Conservation (phyloP, 495 filamentous ascomycete genomes). For the Staphylotrichum longicolle region DNA sequence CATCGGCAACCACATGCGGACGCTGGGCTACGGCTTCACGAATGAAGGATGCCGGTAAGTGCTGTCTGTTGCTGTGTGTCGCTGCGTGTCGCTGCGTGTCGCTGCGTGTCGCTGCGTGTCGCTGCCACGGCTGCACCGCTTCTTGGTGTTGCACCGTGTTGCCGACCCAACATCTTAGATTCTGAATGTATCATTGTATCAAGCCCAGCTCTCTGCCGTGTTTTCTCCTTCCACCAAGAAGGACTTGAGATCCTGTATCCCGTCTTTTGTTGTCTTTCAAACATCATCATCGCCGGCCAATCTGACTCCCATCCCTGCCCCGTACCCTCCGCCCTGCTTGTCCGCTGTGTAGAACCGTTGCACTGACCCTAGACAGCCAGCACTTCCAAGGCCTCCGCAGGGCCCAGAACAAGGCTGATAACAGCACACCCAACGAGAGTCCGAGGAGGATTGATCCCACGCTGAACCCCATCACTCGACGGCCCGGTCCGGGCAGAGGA, state of each 20-base stretch:
- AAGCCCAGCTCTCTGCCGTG: too few species aligned
- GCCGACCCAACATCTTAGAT: too few species aligned
- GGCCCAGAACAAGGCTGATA: slow-evolving; percentile 47
- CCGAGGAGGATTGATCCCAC: slow-evolving; percentile 43
- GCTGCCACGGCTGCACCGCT: too few species aligned
- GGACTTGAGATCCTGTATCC: too few species aligned
- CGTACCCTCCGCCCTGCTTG: too few species aligned
- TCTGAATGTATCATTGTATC: too few species aligned
- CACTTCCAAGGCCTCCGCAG: slow-evolving; percentile 52
- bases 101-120: neutral
- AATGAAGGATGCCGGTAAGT: slow-evolving; percentile 56
- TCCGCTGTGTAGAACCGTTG: too few species aligned
- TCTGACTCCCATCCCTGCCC: too few species aligned
- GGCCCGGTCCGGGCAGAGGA: slow-evolving; percentile 49
- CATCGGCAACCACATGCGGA: slow-evolving; percentile 52
- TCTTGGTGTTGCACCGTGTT: too few species aligned
- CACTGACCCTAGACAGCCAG: slow-evolving; percentile 37
- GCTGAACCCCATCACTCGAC: slow-evolving; percentile 48
- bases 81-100: neutral
- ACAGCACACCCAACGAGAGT: slow-evolving; percentile 19
- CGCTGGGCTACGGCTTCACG: slow-evolving; percentile 51
- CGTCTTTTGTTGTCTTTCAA: too few species aligned
- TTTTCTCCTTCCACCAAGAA: too few species aligned
- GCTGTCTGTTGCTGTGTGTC: slow-evolving; percentile 10
- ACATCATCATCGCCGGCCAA: too few species aligned